Percentiles rank a stretch among this genome's conserved stretches.
These are phyloP conservation scores for Wickerhamia fluorescens DNA, from an alignment of 805 yeast genomes.

Conservation along the genomic window DNA sequence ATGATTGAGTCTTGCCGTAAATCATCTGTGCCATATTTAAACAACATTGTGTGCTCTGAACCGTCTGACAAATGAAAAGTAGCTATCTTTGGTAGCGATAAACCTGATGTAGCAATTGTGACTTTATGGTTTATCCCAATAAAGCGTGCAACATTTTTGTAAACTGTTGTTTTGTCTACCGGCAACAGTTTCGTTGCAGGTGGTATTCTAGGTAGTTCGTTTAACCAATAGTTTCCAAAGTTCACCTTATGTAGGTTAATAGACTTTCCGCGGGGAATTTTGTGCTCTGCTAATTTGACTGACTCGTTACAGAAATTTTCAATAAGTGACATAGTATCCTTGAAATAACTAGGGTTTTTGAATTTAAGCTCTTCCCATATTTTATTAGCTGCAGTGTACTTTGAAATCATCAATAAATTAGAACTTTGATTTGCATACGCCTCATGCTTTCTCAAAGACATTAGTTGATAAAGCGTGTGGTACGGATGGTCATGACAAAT, in stretches of 20 bases:
- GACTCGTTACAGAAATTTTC: conserved; percentile 45
- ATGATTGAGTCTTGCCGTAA: conserved; percentile 92
- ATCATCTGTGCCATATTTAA: conserved; percentile 89
- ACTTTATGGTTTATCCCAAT: conserved; percentile 38
- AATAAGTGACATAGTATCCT: conserved; percentile 35
- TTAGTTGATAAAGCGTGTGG: conserved; percentile 59
- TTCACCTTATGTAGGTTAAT: conserved; percentile 28
- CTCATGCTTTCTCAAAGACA: conserved; percentile 48
- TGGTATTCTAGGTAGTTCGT: conserved; percentile 47
- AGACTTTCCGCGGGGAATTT: conserved; percentile 26
- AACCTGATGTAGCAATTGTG: conserved; percentile 69
- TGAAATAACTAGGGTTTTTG: conserved; percentile 15
- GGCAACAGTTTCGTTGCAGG: conserved; percentile 54
- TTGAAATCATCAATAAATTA: conserved; percentile 37
- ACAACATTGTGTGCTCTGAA: conserved; percentile 44
- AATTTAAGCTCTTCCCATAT: conserved; percentile 38
- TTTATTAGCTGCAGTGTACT: conserved; percentile 40
- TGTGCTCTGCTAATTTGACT: conserved; percentile 44
- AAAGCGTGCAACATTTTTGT: conserved; percentile 43
- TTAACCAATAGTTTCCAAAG: conserved; percentile 40
- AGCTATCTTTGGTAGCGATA: conserved; percentile 81
- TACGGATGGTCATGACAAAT: conserved; percentile 58
- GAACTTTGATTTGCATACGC: conserved; percentile 18
- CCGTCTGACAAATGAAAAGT: conserved; percentile 55
- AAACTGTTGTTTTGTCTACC: conserved; percentile 37